Conservation (phyloP, 306 rosid genomes). For the Macrotyloma uniflorum region DNA sequence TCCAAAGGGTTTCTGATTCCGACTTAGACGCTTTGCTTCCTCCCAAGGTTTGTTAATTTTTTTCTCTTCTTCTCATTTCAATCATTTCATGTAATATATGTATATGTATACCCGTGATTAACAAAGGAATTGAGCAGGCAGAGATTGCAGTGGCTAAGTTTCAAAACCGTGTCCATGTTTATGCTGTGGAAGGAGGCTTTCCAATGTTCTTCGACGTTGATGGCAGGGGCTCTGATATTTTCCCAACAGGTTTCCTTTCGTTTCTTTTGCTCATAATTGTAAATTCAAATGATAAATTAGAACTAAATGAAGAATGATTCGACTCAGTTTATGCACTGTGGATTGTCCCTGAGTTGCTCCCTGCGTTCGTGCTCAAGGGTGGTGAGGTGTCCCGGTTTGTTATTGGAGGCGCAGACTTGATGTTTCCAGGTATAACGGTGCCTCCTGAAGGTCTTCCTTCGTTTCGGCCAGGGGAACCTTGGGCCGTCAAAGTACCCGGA, state of each 20-base stretch:
- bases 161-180: slow-evolving; percentile 81
- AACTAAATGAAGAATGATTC: not conserved
- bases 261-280: not conserved
- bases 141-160: slow-evolving; percentile 77
- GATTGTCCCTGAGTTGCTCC: slow-evolving; percentile 83
- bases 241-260: slow-evolving; percentile 68
- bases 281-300: not conserved
- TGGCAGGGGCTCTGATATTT: slow-evolving; percentile 82
- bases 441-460: slow-evolving; percentile 86
- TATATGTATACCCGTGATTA: not conserved
- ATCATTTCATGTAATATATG: not conserved
- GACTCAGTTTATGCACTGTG: slow-evolving; percentile 86
- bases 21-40: slow-evolving; percentile 79
- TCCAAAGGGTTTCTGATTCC: slow-evolving; percentile 71
- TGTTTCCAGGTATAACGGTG: slow-evolving; percentile 91
- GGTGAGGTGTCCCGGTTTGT: slow-evolving; percentile 87
- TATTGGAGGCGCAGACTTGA: slow-evolving; percentile 94
- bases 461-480: slow-evolving; percentile 67
- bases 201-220: slow-evolving; percentile 84
- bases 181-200: slow-evolving; percentile 73
- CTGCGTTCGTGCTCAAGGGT: slow-evolving; percentile 79
- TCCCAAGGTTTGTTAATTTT: slow-evolving; percentile 59
- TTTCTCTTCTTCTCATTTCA: not conserved
- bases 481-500: slow-evolving; percentile 96
- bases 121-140: slow-evolving; percentile 42